Conservation (phyloP, 257 asterid genomes). For the Solanum infundibuliforme region DNA sequence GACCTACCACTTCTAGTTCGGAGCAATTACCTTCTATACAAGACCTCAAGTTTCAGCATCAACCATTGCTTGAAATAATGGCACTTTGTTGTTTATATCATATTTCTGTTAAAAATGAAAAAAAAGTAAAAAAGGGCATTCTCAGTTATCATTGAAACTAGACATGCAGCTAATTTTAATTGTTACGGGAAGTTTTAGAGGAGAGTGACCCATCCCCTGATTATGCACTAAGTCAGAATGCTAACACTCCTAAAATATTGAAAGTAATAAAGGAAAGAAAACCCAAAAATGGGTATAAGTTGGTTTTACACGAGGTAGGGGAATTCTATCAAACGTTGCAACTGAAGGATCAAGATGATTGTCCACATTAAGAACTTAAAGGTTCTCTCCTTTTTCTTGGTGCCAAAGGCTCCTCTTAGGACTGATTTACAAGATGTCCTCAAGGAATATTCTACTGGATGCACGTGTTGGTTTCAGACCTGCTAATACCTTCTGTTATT, state of each 20-base stretch:
- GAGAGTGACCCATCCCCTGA: not conserved
- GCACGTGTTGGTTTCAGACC: not conserved
- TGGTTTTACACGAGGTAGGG: not conserved
- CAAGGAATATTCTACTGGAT: not conserved
- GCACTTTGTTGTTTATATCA: not conserved
- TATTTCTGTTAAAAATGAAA: not conserved
- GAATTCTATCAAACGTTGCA: not conserved
- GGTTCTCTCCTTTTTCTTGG: not conserved
- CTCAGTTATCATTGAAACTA: not conserved
- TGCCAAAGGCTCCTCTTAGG: not conserved
- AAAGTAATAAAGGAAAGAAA: not conserved
- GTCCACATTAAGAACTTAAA: not conserved
- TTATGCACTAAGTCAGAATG: not conserved
- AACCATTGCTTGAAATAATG: not conserved
- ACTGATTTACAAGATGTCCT: not conserved
- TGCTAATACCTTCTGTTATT: not conserved
- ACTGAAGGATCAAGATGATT: not conserved
- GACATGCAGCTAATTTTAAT: not conserved
- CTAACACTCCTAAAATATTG: not conserved
- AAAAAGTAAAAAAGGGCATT: not conserved
- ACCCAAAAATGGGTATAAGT: not conserved
- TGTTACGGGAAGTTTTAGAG: not conserved
- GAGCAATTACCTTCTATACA: not conserved
- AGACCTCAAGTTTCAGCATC: not conserved
- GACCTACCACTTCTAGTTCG: not conserved